Base-by-base conservation (phyloP, 257 asterid genomes). In the Solanum ahanhuiri region DNA sequence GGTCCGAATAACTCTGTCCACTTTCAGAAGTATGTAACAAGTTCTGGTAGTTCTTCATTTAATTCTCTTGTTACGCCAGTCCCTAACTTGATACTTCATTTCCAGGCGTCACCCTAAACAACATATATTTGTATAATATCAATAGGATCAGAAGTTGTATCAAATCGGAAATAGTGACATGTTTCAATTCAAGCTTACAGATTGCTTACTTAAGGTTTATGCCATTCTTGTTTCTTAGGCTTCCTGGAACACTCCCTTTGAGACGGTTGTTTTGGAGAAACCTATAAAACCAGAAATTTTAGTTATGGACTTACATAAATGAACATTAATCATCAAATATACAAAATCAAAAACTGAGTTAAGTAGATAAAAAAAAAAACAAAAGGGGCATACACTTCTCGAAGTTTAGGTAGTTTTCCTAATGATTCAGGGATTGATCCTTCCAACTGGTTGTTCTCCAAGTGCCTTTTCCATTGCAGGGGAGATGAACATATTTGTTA, bases 401-500 rank as follows among this genome's bases (percentile, higher is more conserved):
- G 90, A 84, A 96, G 94, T 63, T 86, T 87, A 3, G 96, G 96
- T 45, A 96, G 92, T 58, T 90, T 77, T 34, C 91, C 96, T 17
- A 95, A 84, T 2, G 92, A 90, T 86, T 87, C 90, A 6, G 97
- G 98, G 69, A 95, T 89, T 31, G 90, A 14, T 81, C 98, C 98
- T 84, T 93, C 94, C 9, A 96, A 86, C 72, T 89, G 93, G 79
- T 96, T 96, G 89, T 94, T 92, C 93, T 96, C 96, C 86, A 96
- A 90, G 88, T 94, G 98, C 90, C 98, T 96, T 85, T 83, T 75
- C 54, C 43, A 67, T 28, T 12, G 17, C 66, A 86, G 9, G 33
- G 4, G 33, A 58, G 15, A 67, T 33, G 51, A 12, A 66, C 31
- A 57, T 67, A 41, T 43, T 30, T 33, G 72, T 67, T 60, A 37